These are phyloP conservation scores for Sporobolomyces pararoseus DNA, from an alignment of 768 basidiomycete species.

Conservation along the genomic window DNA sequence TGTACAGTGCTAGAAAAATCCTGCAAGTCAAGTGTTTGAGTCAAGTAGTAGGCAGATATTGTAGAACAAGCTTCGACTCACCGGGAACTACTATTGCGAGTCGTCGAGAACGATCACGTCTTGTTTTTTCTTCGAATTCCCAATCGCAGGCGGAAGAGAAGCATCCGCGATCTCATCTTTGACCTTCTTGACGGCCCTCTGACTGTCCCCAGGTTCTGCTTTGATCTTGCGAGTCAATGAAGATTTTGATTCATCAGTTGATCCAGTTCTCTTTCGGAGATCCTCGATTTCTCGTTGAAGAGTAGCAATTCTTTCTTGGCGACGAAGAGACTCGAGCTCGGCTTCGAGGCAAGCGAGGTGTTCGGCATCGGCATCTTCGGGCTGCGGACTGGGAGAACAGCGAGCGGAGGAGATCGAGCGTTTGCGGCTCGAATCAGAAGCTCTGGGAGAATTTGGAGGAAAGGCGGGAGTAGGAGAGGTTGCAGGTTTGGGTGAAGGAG, in stretches of 20 bases:
- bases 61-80: too few relatives aligned
- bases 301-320: neutral
- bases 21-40: too few relatives aligned
- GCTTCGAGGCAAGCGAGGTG: neutral
- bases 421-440: too few relatives aligned
- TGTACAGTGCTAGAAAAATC: too few relatives aligned
- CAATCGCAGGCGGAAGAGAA: neutral
- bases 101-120: neutral
- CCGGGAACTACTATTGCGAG: neutral
- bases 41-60: too few relatives aligned
- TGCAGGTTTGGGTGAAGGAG: neutral
- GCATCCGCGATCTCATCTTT: neutral
- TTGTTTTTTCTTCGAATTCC: neutral
- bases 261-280: neutral
- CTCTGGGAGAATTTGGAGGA: too few relatives aligned
- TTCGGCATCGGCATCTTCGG: neutral
- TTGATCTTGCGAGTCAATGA: constrained; percentile 2
- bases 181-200: neutral
- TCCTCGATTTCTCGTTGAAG: constrained; percentile 4
- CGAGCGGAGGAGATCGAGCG: neutral
- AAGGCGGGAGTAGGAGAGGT: neutral
- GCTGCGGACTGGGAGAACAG: neutral
- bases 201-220: neutral
- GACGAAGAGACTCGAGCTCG: constrained; percentile 10
- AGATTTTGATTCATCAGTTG: neutral